A percentile compares a stretch with the other conserved stretches of the same genome.
These are phyloP conservation scores for Fusarium armeniacum DNA, from an alignment of 2,329 filamentous ascomycete genomes.

Conservation along the genomic window DNA sequence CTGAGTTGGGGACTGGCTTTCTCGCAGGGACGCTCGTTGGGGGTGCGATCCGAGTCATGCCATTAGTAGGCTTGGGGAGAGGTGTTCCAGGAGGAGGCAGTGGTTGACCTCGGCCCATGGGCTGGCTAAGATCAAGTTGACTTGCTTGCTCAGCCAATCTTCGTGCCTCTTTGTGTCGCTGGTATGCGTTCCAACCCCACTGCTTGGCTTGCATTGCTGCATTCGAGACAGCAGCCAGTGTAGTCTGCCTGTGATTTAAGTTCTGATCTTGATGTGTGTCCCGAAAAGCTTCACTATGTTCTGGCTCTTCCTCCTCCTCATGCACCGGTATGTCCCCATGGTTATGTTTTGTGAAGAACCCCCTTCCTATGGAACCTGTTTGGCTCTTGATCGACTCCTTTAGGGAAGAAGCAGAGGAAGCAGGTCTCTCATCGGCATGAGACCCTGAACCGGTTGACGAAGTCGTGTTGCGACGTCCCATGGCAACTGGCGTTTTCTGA, in stretches of 20 bases:
- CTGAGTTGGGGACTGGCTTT: slow-evolving; percentile 68
- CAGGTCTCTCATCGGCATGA: slow-evolving; percentile 42
- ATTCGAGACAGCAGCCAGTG: slow-evolving; percentile 68
- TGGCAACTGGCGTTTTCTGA: slow-evolving; percentile 48
- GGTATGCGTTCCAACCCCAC: slow-evolving; percentile 71
- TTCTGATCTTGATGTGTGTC: slow-evolving; percentile 54
- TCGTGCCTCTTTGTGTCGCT: slow-evolving; percentile 62
- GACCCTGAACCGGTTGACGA: slow-evolving; percentile 56
- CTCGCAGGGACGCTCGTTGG: slow-evolving; percentile 72
- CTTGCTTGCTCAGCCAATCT: slow-evolving; percentile 52
- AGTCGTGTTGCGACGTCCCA: slow-evolving; percentile 56
- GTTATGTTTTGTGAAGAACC: slow-evolving; percentile 59
- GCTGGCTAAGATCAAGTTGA: slow-evolving; percentile 68
- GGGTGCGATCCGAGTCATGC: slow-evolving; percentile 67
- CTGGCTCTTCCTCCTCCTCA: slow-evolving; percentile 53
- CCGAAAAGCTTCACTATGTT: slow-evolving; percentile 51
- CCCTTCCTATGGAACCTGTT: slow-evolving; percentile 56
- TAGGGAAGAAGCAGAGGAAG: slow-evolving; percentile 53
- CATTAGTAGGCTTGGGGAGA: slow-evolving; percentile 75
- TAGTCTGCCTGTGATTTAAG: slow-evolving; percentile 55
- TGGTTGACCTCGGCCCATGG: slow-evolving; percentile 86
- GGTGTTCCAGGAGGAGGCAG: slow-evolving; percentile 85
- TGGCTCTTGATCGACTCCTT: slow-evolving; percentile 59
- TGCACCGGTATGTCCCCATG: slow-evolving; percentile 54
- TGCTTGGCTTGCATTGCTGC: slow-evolving; percentile 69